Percentiles rank a stretch among this genome's conserved stretches.
phyloP scores from a whole-genome alignment of 2,329 filamentous ascomycete species.

The Fonsecaea pugnacius region DNA sequence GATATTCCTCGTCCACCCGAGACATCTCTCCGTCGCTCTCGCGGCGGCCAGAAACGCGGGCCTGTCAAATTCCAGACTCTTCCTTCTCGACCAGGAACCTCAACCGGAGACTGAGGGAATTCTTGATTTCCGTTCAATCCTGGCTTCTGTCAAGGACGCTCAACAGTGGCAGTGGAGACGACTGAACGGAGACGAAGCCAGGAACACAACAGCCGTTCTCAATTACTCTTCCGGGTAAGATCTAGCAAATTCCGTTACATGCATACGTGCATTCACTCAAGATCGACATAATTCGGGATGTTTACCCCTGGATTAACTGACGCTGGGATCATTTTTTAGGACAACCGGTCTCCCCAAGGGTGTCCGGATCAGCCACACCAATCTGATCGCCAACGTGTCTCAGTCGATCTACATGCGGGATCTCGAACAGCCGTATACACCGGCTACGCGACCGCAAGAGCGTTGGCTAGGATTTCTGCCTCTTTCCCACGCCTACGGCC shows the following conservation, averaged over 20 bases:
- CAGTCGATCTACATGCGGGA: slow-evolving; percentile 60
- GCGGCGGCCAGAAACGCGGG: slow-evolving; percentile 35
- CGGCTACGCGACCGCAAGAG: slow-evolving; percentile 54
- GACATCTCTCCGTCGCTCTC: slow-evolving; percentile 49
- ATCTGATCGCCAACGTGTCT: slow-evolving; percentile 60
- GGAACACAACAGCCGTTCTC: not conserved
- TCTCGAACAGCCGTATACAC: slow-evolving; percentile 46
- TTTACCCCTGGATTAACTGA: not conserved
- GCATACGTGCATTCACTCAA: too few species aligned
- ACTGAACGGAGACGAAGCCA: not conserved
- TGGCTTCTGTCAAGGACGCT: slow-evolving; percentile 26
- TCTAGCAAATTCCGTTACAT: slow-evolving; percentile 36
- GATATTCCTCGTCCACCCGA: slow-evolving; percentile 55
- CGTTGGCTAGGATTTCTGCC: slow-evolving; percentile 53
- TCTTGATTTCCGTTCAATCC: slow-evolving; percentile 5
- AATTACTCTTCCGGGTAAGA: slow-evolving; percentile 47
- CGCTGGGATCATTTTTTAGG: slow-evolving; percentile 29
- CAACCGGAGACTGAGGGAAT: not conserved
- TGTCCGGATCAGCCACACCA: slow-evolving; percentile 55
- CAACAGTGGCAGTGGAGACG: slow-evolving; percentile 27
- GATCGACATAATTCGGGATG: too few species aligned
- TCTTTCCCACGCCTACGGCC: slow-evolving; percentile 52
- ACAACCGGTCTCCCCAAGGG: slow-evolving; percentile 59
- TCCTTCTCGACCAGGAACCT: not conserved
- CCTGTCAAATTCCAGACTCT: not conserved